A percentile compares a stretch with the other conserved stretches of the same genome.
These are phyloP conservation scores for Fusarium devonianum DNA, from an alignment of 2,329 filamentous ascomycete species.

Conservation along the genomic window DNA sequence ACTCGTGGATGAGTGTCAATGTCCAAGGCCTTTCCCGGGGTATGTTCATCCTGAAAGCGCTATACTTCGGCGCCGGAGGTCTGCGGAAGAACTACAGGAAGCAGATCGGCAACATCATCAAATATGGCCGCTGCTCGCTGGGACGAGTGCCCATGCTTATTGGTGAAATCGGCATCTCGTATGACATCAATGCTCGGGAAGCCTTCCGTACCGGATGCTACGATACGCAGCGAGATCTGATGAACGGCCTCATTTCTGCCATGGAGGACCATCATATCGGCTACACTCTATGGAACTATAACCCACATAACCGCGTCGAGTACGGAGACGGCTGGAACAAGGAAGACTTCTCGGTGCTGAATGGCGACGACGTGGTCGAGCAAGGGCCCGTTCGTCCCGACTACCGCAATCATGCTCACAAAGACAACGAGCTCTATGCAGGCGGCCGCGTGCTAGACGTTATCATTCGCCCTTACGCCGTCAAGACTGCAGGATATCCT, in stretches of 20 bases:
- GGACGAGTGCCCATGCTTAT: constrained; percentile 48
- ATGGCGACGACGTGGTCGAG: constrained; percentile 44
- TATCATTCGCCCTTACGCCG: constrained; percentile 51
- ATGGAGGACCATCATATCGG: constrained; percentile 51
- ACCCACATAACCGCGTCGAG: constrained; percentile 48
- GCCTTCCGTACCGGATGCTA: constrained; percentile 50
- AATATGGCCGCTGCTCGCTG: constrained; percentile 44
- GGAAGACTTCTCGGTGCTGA: constrained; percentile 53
- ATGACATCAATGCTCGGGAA: constrained; percentile 48
- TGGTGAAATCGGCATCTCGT: constrained; percentile 52
- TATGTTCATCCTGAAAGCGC: constrained; percentile 50
- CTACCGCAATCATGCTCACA: constrained; percentile 45
- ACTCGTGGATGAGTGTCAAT: constrained; percentile 49
- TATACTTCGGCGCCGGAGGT: constrained; percentile 50
- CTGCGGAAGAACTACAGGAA: constrained; percentile 50
- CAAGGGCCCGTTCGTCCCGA: constrained; percentile 40
- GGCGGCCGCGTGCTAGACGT: constrained; percentile 50
- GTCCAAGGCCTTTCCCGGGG: constrained; percentile 52
- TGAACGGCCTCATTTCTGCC: constrained; percentile 49
- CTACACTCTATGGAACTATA: constrained; percentile 53
- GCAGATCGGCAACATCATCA: constrained; percentile 49
- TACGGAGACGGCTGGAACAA: constrained; percentile 54
- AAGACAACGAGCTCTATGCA: constrained; percentile 48
- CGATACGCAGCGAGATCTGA: constrained; percentile 50
- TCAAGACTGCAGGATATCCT: constrained; percentile 50